Evolutionary conservation across 2,329 filamentous ascomycete species (phyloP), one percentile per base, ranked within the genome.

Genomic region (Raffaelea arxii): DNA sequence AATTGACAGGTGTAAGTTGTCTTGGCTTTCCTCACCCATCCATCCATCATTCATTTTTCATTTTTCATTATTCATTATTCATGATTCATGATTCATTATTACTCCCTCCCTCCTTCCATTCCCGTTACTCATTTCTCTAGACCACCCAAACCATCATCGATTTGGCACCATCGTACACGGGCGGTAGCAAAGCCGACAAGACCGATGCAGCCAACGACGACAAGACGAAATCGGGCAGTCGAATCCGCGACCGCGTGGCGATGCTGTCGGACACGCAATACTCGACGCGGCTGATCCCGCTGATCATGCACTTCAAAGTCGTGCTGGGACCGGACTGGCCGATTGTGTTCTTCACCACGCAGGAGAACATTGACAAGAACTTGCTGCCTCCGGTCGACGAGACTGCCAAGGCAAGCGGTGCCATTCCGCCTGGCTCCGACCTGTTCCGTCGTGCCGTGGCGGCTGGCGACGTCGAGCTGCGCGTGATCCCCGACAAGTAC

Each of bases 261-360:
- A 45, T 60, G 25, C 52, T 60, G 30, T 54, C 55, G 46, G 57
- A 59, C 47, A 56, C 56, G 6, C 71, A 78, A 23, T 74, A 73
- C 0, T 61, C 77, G 0, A 49, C 79, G 1, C 65, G 48, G 24
- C 60, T 63, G 4, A 60, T 56, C 44, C 49, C 60, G 12, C 52
- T 56, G 24, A 58, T 56, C 7, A 57, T 63, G 14, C 64, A 62
- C 3, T 58, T 66, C 25, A 54, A 59, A 5, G 46, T 50, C n/a
- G 54, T 56, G 0, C 63, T 71, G 4, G 69, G 68, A 1, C 65
- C 67, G 10, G 51, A 53, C 10, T 71, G 68, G 68, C 67, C 67
- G 4, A 62, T 72, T 35, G 57, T 70, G 21, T 62, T 70, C 37
- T 68, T 65, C 51, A 71, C 69, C 0, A 58, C 61, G 2, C n/a